These are phyloP conservation scores for Ustilago nuda DNA, from an alignment of 1,284 basidiomycete genomes.

Conservation along the genomic window DNA sequence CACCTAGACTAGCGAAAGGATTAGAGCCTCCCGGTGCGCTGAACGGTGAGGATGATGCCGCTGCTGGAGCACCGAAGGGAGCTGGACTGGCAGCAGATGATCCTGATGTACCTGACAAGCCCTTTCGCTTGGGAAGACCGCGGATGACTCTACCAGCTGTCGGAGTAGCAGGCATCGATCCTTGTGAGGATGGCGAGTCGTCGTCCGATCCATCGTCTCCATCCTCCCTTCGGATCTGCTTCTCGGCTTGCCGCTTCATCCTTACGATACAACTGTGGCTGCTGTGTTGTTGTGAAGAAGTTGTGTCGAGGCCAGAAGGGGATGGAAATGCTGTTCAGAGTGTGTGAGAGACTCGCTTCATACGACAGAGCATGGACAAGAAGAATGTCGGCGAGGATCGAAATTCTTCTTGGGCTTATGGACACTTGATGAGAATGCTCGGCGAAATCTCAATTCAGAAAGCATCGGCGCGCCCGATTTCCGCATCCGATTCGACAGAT, in stretches of 20 bases:
- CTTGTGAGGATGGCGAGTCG: constrained; percentile 33
- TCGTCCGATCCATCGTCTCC: constrained; percentile 44
- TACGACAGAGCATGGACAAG: constrained; percentile 21
- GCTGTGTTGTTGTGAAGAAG: constrained; percentile 4
- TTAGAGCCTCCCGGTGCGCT: constrained; percentile 27
- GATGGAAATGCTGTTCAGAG: not conserved
- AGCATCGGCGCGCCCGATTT: too few species aligned
- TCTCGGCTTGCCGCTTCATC: constrained; percentile 54
- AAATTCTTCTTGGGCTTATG: constrained; percentile 19
- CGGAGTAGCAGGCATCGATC: constrained; percentile 37
- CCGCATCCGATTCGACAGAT: too few species aligned
- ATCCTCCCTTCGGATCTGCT: constrained; percentile 46
- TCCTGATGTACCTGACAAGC: constrained; percentile 22
- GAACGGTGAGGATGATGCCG: constrained; percentile 18
- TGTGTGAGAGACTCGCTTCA: not conserved
- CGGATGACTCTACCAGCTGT: constrained; percentile 42
- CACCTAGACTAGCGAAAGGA: constrained; percentile 33
- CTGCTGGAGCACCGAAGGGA: constrained; percentile 15
- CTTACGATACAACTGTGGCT: not conserved
- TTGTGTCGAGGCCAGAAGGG: too few species aligned
- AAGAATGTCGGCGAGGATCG: not conserved
- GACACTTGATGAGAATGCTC: too few species aligned
- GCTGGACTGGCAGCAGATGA: constrained; percentile 16
- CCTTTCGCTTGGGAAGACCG: constrained; percentile 36
- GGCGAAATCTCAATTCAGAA: too few species aligned